Conservation (phyloP, 1,284 basidiomycete species). For the Singerocomus inundabilis region DNA sequence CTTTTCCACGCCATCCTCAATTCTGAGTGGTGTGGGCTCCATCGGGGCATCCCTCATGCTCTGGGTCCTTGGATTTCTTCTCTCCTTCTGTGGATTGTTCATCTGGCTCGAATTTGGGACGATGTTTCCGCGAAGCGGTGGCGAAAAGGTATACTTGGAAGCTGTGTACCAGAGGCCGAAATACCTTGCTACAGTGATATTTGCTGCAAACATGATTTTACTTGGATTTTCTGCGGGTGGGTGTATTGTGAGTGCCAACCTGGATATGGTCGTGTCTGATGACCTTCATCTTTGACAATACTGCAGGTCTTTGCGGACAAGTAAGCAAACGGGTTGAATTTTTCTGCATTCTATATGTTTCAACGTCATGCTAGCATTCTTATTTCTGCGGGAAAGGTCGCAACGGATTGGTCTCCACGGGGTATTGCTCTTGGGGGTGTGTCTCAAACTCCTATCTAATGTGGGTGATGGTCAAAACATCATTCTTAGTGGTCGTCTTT, state of each 20-base stretch:
- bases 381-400: slow-evolving; percentile 41
- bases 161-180: slow-evolving; percentile 46
- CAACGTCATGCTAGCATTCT: slow-evolving; percentile 41
- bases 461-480: background rate
- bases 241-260: slow-evolving; percentile 46
- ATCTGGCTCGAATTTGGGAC: slow-evolving; percentile 59
- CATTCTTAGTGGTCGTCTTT: slow-evolving; percentile 40
- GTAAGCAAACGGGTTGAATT: slow-evolving; percentile 19
- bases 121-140: slow-evolving; percentile 53
- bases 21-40: slow-evolving; percentile 47
- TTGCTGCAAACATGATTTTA: slow-evolving; percentile 47
- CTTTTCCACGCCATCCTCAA: slow-evolving; percentile 62
- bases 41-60: slow-evolving; percentile 55
- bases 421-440: slow-evolving; percentile 57
- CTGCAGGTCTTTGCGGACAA: slow-evolving; percentile 40
- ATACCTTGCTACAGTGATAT: slow-evolving; percentile 48
- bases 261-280: background rate
- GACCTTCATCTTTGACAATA: background rate
- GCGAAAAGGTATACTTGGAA: slow-evolving; percentile 57
- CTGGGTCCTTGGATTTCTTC: slow-evolving; percentile 54
- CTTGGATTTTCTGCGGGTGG: slow-evolving; percentile 54
- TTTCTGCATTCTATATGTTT: background rate
- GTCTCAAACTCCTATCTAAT: background rate
- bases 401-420: slow-evolving; percentile 49
- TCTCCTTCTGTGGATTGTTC: slow-evolving; percentile 52